Evolutionary conservation across 1,284 basidiomycete species (phyloP), one percentile per base, ranked within the genome.

Genomic region (Vanrija pseudolonga): DNA sequence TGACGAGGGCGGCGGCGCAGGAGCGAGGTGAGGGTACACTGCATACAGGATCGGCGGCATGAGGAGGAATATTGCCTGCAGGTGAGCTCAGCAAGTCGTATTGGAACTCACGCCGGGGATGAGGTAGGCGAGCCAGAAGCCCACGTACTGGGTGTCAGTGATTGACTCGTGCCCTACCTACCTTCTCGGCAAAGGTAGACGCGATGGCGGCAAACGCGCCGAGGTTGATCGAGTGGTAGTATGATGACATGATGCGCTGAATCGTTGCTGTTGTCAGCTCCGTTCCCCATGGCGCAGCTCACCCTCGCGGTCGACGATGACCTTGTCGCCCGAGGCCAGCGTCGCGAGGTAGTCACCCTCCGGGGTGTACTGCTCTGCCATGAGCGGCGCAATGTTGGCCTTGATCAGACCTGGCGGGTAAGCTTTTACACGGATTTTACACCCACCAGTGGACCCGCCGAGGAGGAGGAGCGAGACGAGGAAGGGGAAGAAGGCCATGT

Each of bases 171-270:
- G 28, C 32, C 15, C 40, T 6, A 39, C 37, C 18, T 28, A 50
- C 47, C 32, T 64, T 66, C 44, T 66, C 64, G 6, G 64, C 64
- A 56, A 64, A 66, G 1, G 64, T 64, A 5, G 64, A 66, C 2
- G 50, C 46, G 26, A 66, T 51, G 24, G 62, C 64, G 18, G 60
- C 19, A 28, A 66, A 61, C 19, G 60, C 62, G 40, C 64, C 64
- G 15, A 63, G 23, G 51, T 66, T 66, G 55, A 63, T 64, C 17
- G 56, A 59, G 20, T 56, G 59, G 45, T 64, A 66, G 51, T 64
- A 66, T 3, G 60, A 56, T 8, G 62, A 61, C 64, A 66, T 66
- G 60, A 64, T 62, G 32, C 56, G 53, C 39, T 62, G 62, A 3
- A 66, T 57, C 12, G 60, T 66, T 12, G 58, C 62, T 65, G 26